Percentiles rank a stretch among this genome's conserved stretches.
phyloP scores from a whole-genome alignment of 169 alveolate genomes.

The Plasmodium inui region DNA sequence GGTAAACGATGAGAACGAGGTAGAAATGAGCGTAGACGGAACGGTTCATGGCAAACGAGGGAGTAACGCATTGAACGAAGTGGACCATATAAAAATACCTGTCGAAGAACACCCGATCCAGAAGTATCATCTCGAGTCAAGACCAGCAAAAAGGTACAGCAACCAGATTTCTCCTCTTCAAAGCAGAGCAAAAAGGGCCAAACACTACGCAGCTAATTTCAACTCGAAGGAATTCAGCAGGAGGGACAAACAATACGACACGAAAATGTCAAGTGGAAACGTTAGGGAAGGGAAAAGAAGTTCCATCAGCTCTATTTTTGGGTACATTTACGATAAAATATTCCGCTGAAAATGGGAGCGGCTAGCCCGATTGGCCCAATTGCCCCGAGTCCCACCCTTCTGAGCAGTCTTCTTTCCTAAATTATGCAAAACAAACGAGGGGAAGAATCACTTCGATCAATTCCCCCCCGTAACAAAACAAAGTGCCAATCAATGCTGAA shows the following conservation, averaged over 20 bases:
- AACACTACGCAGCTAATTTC: not conserved
- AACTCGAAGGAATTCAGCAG: conserved; percentile 12
- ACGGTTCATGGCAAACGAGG: not conserved
- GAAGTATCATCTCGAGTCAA: not conserved
- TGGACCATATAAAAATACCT: not conserved
- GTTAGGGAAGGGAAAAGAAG: conserved; percentile 1
- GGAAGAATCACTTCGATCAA: not conserved
- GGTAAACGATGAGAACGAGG: conserved; percentile 30
- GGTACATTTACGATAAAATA: conserved; percentile 48
- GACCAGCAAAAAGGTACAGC: conserved; percentile 10
- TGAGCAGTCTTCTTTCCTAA: not conserved
- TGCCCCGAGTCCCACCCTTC: not conserved
- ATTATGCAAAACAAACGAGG: not conserved
- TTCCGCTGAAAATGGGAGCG: not conserved
- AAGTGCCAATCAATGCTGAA: not conserved
- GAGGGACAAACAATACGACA: conserved; percentile 15
- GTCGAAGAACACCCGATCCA: not conserved
- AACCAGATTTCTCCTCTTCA: conserved; percentile 2
- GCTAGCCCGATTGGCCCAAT: not conserved
- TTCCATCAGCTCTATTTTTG: conserved; percentile 34
- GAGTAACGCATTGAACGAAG: conserved; percentile 10
- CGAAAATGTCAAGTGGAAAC: not conserved
- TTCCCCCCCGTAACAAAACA: not conserved
- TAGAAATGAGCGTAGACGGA: conserved; percentile 15
- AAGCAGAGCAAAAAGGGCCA: conserved; percentile 4